phyloP scores from a whole-genome alignment of 83 land plant species.

The Thuja plicata region DNA sequence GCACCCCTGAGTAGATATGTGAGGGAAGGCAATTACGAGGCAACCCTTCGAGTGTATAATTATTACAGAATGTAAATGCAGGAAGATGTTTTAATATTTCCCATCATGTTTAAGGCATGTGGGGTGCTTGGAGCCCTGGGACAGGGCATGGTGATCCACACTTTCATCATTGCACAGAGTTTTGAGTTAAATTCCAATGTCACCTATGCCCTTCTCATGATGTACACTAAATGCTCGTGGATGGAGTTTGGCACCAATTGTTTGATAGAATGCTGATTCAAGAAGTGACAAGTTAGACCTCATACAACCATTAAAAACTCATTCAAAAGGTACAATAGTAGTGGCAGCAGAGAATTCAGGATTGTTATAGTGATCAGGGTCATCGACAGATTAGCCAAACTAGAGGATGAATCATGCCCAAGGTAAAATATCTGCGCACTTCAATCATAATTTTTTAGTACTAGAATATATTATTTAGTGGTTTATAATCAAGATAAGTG shows the following conservation, averaged over 20 bases:
- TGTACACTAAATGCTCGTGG: constrained; percentile 40
- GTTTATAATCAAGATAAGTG: too few relatives aligned
- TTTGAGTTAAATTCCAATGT: constrained; percentile 23
- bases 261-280: constrained; percentile 31
- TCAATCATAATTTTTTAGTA: too few relatives aligned
- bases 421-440: too few relatives aligned
- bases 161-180: background rate
- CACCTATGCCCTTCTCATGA: constrained; percentile 32
- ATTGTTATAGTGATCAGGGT: too few relatives aligned
- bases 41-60: constrained; percentile 24
- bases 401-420: too few relatives aligned
- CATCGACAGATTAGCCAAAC: too few relatives aligned
- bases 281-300: constrained; percentile 23
- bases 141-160: constrained; percentile 34
- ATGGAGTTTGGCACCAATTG: constrained; percentile 23
- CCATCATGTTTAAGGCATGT: constrained; percentile 30
- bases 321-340: too few relatives aligned
- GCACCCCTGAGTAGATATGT: too few relatives aligned
- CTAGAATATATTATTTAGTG: too few relatives aligned
- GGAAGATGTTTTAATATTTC: constrained; percentile 26
- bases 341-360: too few relatives aligned
- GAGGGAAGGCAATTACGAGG: constrained; percentile 23
- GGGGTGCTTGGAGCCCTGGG: constrained; percentile 24
- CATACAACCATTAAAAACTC: too few relatives aligned
- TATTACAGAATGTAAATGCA: constrained; percentile 16